These are phyloP conservation scores for Penicillium nucicola DNA, from an alignment of 495 filamentous ascomycete genomes.

Conservation along the genomic window DNA sequence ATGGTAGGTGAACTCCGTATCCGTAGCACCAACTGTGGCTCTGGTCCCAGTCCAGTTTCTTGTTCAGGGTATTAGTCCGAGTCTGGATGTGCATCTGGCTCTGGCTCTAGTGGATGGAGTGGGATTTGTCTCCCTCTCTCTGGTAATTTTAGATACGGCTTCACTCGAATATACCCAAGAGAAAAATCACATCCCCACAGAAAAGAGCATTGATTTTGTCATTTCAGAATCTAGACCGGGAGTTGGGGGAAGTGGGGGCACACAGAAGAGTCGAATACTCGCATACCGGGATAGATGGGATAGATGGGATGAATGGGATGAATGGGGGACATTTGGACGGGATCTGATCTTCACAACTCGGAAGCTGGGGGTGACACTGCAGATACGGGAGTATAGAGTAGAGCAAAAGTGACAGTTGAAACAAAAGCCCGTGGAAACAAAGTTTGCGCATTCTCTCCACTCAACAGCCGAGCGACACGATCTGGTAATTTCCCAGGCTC, in stretches of 20 bases:
- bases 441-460: not conserved
- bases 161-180: not conserved
- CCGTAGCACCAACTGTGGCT: too few species aligned
- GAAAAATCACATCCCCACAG: not conserved
- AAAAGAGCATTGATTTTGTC: not conserved
- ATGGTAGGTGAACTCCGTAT: too few species aligned
- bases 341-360: not conserved
- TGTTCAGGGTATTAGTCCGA: too few species aligned
- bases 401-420: too few species aligned
- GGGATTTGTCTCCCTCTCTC: too few species aligned
- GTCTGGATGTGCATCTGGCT: too few species aligned
- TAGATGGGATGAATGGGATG: too few species aligned
- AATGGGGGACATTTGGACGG: not conserved
- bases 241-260: not conserved
- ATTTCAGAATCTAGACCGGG: conserved; percentile 1
- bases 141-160: not conserved
- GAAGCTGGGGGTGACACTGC: too few species aligned
- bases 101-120: not conserved
- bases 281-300: too few species aligned
- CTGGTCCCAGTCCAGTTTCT: too few species aligned
- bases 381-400: too few species aligned
- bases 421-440: not conserved
- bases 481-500: not conserved
- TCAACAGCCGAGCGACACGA: conserved; percentile 2
- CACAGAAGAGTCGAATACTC: too few species aligned